Evolutionary conservation across 176 grass and related monocot genomes (phyloP), one percentile per base, ranked within the genome.

Genomic region (Eleusine indica): DNA sequence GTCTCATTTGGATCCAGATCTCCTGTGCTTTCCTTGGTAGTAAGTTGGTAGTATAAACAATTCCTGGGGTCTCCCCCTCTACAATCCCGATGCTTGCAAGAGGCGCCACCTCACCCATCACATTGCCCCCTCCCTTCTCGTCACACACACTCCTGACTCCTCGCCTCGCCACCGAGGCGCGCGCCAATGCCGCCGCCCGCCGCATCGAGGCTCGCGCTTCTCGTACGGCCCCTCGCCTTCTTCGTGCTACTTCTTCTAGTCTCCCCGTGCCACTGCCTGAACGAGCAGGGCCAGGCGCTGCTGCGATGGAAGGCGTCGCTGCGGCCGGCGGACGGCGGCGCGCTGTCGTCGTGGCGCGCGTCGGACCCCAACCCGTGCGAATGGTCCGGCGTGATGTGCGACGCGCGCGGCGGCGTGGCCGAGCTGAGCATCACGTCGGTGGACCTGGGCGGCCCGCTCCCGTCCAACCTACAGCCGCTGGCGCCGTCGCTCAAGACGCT

Each of bases 1-100:
- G 76, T 62, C 40, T 82, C 84, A 87, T 96, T 91, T 87, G 85
- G 96, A 99, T 94, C 93, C 89, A 99, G 93, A 96, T 96, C 96
- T 96, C 88, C 56, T 74, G 85, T 71, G 58, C 88, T 89, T 29
- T 64, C 61, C 78, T 46, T 57, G 32, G 87, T 96, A 35, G 32
- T 35, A 35, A 35, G 32, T 46, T 57, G 32, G 87, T 96, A 99
- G 87, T 96, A 99, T 96, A 99, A 94, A 99, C 91, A 96, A 99
- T 92, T 91, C 87, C 90, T 92, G 89, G 93, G 89, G 89, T 96
- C 84, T 86, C 93, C 91, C 77, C 86, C 93, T 96, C 86, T 89
- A 83, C 93, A 91, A 94, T 96, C 96, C 93, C 89, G 92, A 96
- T 84, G 91, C 78, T 88, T 80, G 66, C 81, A 75, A 65, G 74